These are phyloP conservation scores for Hanseniaspora thailandica DNA, from an alignment of 805 yeast species.

Conservation along the genomic window DNA sequence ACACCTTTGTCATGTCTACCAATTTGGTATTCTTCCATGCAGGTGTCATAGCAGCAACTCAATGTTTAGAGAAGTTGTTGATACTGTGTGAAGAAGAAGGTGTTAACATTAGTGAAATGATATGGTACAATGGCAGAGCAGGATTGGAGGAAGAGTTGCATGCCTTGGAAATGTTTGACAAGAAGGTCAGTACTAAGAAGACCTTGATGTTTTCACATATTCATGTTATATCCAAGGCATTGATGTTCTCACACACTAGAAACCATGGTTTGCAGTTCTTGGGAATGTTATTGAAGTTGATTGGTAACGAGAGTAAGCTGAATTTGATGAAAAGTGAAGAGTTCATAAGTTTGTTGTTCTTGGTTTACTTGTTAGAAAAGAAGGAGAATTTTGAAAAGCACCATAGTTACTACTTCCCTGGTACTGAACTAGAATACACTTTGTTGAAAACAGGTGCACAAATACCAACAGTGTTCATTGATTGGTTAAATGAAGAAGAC, in stretches of 20 bases:
- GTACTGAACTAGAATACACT: conserved; percentile 28
- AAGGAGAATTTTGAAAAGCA: conserved; percentile 30
- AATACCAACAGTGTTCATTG: conserved; percentile 31
- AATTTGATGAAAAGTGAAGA: conserved; percentile 19
- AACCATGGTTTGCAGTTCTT: conserved; percentile 38
- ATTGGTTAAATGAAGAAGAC: conserved; percentile 26
- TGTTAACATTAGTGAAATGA: conserved; percentile 25
- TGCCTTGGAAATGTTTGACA: conserved; percentile 35
- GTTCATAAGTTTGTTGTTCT: conserved; percentile 24
- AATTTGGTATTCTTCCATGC: conserved; percentile 32
- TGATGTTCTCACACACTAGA: conserved; percentile 46
- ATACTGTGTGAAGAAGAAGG: conserved; percentile 22
- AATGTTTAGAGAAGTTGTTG: conserved; percentile 27
- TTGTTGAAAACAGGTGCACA: conserved; percentile 26
- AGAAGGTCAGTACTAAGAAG: conserved; percentile 31
- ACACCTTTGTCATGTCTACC: conserved; percentile 27
- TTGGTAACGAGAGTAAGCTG: conserved; percentile 35
- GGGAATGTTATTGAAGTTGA: conserved; percentile 20
- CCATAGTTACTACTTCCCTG: conserved; percentile 26
- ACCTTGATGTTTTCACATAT: conserved; percentile 45
- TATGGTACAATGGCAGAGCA: conserved; percentile 24
- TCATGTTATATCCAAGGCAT: conserved; percentile 42
- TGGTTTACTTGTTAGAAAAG: conserved; percentile 29
- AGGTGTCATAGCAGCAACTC: conserved; percentile 31
- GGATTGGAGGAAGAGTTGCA: conserved; percentile 34